Evolutionary conservation across 179 eudicot genomes (phyloP).

Genomic region (Beta lomatogona): DNA sequence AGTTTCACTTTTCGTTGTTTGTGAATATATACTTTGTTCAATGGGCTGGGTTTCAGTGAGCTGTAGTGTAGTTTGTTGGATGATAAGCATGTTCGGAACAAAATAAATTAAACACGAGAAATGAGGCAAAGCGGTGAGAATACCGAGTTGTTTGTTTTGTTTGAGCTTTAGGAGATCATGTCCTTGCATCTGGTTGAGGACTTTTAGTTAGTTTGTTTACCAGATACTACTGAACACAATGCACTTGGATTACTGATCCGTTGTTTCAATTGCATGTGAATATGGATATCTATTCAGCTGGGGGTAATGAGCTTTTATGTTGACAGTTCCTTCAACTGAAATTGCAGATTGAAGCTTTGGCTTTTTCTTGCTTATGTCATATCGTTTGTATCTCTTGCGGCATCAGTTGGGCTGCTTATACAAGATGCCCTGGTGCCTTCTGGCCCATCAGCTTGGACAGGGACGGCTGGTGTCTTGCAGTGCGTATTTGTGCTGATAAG

Average conservation of each 20-base stretch:
- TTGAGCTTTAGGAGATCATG: neutral
- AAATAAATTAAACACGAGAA: neutral
- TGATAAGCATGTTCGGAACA: neutral
- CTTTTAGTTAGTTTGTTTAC: neutral
- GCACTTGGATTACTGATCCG: neutral
- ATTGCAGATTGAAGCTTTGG: conserved; percentile 91
- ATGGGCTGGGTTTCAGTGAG: neutral
- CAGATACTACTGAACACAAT: neutral
- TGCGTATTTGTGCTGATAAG: conserved; percentile 86
- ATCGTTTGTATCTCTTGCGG: conserved; percentile 90
- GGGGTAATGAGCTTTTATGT: neutral
- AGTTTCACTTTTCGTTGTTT: neutral
- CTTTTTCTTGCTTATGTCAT: conserved; percentile 92
- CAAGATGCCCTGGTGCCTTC: conserved; percentile 74
- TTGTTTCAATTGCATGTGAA: neutral
- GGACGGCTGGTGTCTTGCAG: conserved; percentile 92
- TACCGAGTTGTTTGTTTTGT: neutral
- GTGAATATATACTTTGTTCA: neutral
- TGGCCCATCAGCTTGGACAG: conserved; percentile 93
- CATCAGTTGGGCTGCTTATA: conserved; percentile 85
- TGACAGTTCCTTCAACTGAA: conserved; percentile 3
- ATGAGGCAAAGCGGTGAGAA: neutral
- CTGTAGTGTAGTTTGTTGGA: neutral
- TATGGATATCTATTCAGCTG: neutral
- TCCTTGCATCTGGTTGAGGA: neutral